Evolutionary conservation across 2,329 filamentous ascomycete species (phyloP).

Genomic region (Thielaviopsis euricoi): DNA sequence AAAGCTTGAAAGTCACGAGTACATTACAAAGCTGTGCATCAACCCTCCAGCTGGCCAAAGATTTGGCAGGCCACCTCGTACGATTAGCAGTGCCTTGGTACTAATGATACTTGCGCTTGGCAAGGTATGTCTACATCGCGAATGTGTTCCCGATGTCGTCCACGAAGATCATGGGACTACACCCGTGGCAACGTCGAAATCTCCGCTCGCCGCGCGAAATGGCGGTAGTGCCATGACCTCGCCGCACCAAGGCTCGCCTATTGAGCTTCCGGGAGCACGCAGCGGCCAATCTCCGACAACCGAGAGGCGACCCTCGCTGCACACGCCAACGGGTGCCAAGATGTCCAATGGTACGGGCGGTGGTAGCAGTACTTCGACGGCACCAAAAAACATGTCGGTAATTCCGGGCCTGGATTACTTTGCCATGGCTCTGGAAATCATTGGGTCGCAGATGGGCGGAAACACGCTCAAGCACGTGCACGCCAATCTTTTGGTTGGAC

Average conservation of each 20-base stretch:
- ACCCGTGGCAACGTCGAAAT: background rate
- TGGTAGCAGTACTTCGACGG: background rate
- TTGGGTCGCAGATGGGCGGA: slow-evolving; percentile 65
- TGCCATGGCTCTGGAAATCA: slow-evolving; percentile 68
- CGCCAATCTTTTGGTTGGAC: slow-evolving; percentile 63
- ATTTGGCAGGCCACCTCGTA: slow-evolving; percentile 35
- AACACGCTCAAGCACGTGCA: slow-evolving; percentile 74
- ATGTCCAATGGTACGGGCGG: background rate
- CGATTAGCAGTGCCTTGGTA: slow-evolving; percentile 65
- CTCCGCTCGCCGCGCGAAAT: slow-evolving; percentile 27
- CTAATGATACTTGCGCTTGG: slow-evolving; percentile 73
- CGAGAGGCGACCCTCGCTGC: slow-evolving; percentile 1
- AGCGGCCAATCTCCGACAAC: slow-evolving; percentile 20
- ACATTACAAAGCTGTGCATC: background rate
- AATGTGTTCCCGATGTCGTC: slow-evolving; percentile 41
- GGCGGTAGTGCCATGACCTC: slow-evolving; percentile 26
- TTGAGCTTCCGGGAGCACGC: slow-evolving; percentile 20
- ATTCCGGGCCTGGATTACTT: slow-evolving; percentile 87
- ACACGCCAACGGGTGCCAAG: background rate
- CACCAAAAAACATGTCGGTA: slow-evolving; percentile 51
- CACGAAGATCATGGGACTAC: slow-evolving; percentile 12
- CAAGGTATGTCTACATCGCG: slow-evolving; percentile 51
- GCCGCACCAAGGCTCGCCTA: slow-evolving; percentile 39
- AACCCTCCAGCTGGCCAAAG: background rate
- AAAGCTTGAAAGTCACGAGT: background rate